These are phyloP conservation scores for Lithospermum erythrorhizon DNA, from an alignment of 257 asterid genomes.

Conservation along the genomic window DNA sequence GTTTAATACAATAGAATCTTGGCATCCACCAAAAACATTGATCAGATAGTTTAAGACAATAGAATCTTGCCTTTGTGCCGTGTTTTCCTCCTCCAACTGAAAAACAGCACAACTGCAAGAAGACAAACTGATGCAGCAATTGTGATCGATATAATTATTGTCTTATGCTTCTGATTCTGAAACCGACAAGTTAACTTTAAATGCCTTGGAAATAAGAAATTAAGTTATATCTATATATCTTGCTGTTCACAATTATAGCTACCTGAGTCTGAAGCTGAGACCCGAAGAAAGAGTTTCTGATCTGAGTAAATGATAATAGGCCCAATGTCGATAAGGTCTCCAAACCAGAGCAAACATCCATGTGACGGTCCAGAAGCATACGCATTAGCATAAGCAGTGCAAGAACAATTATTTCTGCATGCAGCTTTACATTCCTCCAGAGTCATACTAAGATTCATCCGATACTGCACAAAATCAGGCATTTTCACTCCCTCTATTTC, in stretches of 20 bases:
- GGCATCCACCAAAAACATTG: too few relatives aligned
- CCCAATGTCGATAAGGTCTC: constrained; percentile 30
- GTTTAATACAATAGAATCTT: neutral
- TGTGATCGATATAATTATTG: neutral
- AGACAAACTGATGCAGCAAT: neutral
- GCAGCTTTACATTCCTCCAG: constrained; percentile 23
- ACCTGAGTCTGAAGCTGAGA: constrained; percentile 13
- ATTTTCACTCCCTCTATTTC: constrained; percentile 4
- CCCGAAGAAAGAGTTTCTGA: constrained; percentile 9
- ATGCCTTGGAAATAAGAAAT: neutral
- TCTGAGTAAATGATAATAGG: neutral
- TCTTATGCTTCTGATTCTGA: neutral
- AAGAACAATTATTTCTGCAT: constrained; percentile 29
- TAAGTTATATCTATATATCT: neutral
- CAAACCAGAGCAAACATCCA: constrained; percentile 36
- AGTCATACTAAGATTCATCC: constrained; percentile 14
- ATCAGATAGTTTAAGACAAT: neutral
- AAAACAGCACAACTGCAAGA: neutral
- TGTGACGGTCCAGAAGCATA: constrained; percentile 11
- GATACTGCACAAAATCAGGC: constrained; percentile 16
- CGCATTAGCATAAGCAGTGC: constrained; percentile 30
- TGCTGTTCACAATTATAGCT: neutral
- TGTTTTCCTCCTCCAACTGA: neutral
- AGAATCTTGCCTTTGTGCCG: neutral
- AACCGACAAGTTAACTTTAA: neutral